These are phyloP conservation scores for Kodamaea jinghongensis DNA, from an alignment of 805 yeast species.

Conservation along the genomic window DNA sequence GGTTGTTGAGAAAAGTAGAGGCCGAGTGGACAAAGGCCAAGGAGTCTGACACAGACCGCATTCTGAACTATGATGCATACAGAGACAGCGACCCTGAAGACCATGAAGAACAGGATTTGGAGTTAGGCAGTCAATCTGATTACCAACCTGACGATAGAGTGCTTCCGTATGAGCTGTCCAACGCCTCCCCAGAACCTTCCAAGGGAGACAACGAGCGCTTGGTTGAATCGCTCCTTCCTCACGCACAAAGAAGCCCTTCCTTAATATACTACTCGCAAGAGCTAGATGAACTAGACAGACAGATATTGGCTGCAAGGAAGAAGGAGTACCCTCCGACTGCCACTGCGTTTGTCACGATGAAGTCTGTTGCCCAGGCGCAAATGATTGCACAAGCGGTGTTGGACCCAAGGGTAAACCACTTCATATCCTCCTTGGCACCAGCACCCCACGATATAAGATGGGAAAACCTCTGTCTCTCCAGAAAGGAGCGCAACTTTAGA, in stretches of 20 bases:
- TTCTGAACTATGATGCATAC: too few species aligned
- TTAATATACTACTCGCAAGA: constrained; percentile 56
- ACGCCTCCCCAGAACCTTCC: too few species aligned
- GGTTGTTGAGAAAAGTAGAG: constrained; percentile 59
- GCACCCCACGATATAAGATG: constrained; percentile 95
- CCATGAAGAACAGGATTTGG: too few species aligned
- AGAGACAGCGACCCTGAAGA: too few species aligned
- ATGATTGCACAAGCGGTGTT: constrained; percentile 94
- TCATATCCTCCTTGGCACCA: constrained; percentile 85
- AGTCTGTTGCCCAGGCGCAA: constrained; percentile 91
- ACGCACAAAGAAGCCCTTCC: too few species aligned
- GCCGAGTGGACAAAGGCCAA: constrained; percentile 47
- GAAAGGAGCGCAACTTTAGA: constrained; percentile 66
- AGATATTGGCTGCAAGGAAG: constrained; percentile 61
- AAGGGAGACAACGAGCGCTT: too few species aligned
- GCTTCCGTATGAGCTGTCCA: too few species aligned
- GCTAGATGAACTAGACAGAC: constrained; percentile 65
- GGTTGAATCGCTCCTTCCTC: constrained; percentile 1
- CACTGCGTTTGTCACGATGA: constrained; percentile 93
- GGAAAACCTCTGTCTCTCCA: constrained; percentile 82
- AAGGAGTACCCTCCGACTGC: constrained; percentile 79
- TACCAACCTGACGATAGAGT: too few species aligned
- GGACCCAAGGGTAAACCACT: constrained; percentile 81
- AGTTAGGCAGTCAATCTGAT: too few species aligned
- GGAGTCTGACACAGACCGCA: too few species aligned